Evolutionary conservation across 441 rosid species (phyloP).

Genomic region (Aquilaria agallochum): DNA sequence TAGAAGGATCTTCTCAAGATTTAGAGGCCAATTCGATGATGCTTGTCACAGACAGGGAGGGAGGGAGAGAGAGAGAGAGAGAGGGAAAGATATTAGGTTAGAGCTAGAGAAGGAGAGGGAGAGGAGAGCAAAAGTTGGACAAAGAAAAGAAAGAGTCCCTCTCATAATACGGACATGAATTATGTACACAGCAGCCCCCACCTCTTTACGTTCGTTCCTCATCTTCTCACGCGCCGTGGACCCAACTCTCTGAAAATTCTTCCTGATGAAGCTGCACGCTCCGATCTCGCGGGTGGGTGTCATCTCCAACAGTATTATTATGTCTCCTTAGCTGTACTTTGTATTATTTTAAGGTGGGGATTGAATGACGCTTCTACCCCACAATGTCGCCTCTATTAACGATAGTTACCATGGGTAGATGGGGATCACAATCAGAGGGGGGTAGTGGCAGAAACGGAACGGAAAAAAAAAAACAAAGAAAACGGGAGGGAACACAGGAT

Average conservation of each 20-base stretch:
- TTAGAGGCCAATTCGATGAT: constrained; percentile 22
- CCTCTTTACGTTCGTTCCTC: constrained; percentile 15
- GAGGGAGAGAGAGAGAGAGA: constrained; percentile 1
- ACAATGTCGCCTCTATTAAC: neutral
- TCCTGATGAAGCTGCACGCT: constrained; percentile 10
- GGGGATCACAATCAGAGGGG: neutral
- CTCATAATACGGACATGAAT: constrained; percentile 41
- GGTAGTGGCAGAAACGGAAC: constrained; percentile 47
- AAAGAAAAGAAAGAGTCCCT: constrained; percentile 16
- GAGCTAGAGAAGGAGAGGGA: constrained; percentile 19
- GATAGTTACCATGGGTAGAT: constrained; percentile 2
- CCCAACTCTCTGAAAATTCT: neutral
- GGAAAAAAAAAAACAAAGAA: constrained; percentile 12
- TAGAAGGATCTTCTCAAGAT: constrained; percentile 16
- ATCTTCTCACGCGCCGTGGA: constrained; percentile 20
- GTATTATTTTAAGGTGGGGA: constrained; percentile 27
- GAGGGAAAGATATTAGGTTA: constrained; percentile 37
- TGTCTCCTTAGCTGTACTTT: constrained; percentile 38
- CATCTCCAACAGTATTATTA: constrained; percentile 20
- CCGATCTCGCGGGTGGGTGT: constrained; percentile 16
- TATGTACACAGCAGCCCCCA: constrained; percentile 34
- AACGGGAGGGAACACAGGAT: constrained; percentile 15
- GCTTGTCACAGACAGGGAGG: constrained; percentile 1
- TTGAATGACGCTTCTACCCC: constrained; percentile 9
- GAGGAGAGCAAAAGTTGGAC: constrained; percentile 35